Evolutionary conservation across 2,329 filamentous ascomycete genomes (phyloP).

Genomic region (Incumbomyces lentus): DNA sequence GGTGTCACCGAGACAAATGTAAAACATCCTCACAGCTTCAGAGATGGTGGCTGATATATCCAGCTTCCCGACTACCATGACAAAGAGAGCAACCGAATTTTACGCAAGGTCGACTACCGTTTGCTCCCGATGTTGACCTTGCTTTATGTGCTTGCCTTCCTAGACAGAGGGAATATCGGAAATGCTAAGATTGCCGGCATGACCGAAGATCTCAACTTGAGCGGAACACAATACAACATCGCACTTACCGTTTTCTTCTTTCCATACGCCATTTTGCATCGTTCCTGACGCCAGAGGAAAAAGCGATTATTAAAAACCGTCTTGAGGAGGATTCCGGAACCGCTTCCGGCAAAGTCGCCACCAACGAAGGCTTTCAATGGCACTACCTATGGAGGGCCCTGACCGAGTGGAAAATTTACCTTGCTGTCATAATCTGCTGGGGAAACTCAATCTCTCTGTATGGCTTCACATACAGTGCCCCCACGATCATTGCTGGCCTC

Average conservation of each 20-base stretch:
- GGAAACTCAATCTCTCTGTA: constrained; percentile 12
- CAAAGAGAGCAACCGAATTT: constrained; percentile 4
- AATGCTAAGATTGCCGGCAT: constrained; percentile 38
- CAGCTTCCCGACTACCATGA: constrained; percentile 7
- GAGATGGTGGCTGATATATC: background rate
- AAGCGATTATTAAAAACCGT: constrained; percentile 28
- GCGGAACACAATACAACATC: constrained; percentile 29
- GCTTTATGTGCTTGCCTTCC: constrained; percentile 14
- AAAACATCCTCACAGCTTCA: no score
- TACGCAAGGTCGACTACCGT: constrained; percentile 7
- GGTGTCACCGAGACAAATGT: no score
- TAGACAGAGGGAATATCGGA: constrained; percentile 37
- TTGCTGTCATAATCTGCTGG: constrained; percentile 15
- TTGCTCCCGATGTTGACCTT: constrained; percentile 11
- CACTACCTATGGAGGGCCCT: constrained; percentile 9
- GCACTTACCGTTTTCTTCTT: constrained; percentile 53
- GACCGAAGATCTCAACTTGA: constrained; percentile 34
- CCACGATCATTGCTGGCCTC: constrained; percentile 19
- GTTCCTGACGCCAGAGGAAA: constrained; percentile 33
- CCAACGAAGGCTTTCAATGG: constrained; percentile 19
- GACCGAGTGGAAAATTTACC: constrained; percentile 15
- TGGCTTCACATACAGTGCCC: constrained; percentile 13
- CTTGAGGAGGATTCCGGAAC: constrained; percentile 23
- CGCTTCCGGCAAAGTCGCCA: constrained; percentile 12
- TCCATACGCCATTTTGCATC: constrained; percentile 29